Evolutionary conservation across 805 yeast species (phyloP).

Genomic region (Barnettozyma wickerhamii): DNA sequence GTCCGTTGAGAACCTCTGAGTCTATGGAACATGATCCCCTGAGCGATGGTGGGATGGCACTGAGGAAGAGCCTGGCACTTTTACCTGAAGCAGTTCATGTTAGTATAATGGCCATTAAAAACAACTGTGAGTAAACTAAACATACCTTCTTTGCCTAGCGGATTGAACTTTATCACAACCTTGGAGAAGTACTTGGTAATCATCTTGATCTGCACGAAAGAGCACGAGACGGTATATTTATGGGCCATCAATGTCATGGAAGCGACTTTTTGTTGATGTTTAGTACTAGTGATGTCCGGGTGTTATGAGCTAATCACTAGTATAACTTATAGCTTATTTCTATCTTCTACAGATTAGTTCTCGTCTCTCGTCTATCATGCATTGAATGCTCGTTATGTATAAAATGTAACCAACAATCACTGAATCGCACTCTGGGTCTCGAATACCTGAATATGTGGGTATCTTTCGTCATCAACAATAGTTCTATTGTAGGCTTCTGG

Average conservation of each 20-base stretch:
- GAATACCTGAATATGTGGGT: constrained; percentile 35
- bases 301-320: too few relatives aligned
- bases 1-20: constrained; percentile 51
- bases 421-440: constrained; percentile 31
- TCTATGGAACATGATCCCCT: constrained; percentile 59
- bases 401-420: too few relatives aligned
- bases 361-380: too few relatives aligned
- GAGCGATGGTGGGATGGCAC: constrained; percentile 74
- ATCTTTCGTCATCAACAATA: constrained; percentile 18
- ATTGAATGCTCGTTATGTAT: too few relatives aligned
- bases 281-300: too few relatives aligned
- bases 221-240: too few relatives aligned
- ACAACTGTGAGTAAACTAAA: constrained; percentile 4
- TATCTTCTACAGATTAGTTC: too few relatives aligned
- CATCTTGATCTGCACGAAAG: too few relatives aligned
- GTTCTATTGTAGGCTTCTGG: constrained; percentile 35
- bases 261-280: too few relatives aligned
- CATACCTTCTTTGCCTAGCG: constrained; percentile 61
- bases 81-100: constrained; percentile 41
- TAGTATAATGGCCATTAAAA: neutral
- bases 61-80: constrained; percentile 72
- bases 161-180: constrained; percentile 74
- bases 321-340: too few relatives aligned
- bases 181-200: constrained; percentile 85
- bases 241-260: too few relatives aligned